These are phyloP conservation scores for Cyclotella distinguenda DNA, from an alignment of 108 stramenopile genomes.

Conservation along the genomic window DNA sequence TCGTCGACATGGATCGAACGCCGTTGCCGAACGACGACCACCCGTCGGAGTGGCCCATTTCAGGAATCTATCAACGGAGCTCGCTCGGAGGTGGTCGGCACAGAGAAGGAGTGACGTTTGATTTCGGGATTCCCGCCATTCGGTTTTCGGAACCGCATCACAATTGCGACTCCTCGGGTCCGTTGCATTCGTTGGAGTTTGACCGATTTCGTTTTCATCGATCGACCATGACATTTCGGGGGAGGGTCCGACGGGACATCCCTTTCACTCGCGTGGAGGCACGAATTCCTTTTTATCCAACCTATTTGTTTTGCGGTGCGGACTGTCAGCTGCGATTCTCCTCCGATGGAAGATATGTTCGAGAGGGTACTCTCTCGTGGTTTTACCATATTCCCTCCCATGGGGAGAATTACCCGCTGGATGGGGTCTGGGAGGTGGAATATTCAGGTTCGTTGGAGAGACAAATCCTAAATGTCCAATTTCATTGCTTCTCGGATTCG, in stretches of 20 bases:
- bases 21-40: too few relatives aligned
- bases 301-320: not conserved
- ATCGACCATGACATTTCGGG: slow-evolving; percentile 59
- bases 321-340: slow-evolving; percentile 56
- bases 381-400: slow-evolving; percentile 4
- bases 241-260: not conserved
- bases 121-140: not conserved
- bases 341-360: slow-evolving; percentile 49
- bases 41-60: too few relatives aligned
- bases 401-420: slow-evolving; percentile 41
- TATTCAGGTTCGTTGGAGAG: slow-evolving; percentile 14
- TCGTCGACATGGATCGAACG: not conserved
- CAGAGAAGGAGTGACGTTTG: too few relatives aligned
- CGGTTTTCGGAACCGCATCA: not conserved
- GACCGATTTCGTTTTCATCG: slow-evolving; percentile 50
- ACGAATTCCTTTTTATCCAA: not conserved
- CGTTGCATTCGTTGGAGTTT: slow-evolving; percentile 4
- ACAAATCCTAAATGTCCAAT: slow-evolving; percentile 19
- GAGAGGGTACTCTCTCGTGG: slow-evolving; percentile 45
- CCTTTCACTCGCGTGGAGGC: not conserved
- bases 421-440: slow-evolving; percentile 55
- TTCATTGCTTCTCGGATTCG: slow-evolving; percentile 17
- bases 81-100: too few relatives aligned
- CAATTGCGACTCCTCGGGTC: not conserved
- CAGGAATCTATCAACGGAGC: too few relatives aligned